Conservation (phyloP, 1,139 yeast genomes). For the Zygosaccharomyces sapae region DNA sequence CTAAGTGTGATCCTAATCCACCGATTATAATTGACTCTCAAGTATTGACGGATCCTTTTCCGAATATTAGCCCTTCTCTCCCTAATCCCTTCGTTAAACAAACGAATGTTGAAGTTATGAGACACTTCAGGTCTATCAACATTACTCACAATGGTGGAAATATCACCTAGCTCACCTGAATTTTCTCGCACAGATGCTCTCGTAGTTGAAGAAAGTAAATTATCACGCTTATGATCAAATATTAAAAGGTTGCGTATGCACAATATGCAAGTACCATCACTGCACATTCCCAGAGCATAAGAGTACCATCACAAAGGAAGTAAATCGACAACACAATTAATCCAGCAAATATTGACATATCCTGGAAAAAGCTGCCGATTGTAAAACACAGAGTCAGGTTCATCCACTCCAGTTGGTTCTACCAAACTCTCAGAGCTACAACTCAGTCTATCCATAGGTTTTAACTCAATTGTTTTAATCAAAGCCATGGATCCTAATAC, state of each 20-base stretch:
- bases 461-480: conserved; percentile 21
- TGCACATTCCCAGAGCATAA: conserved; percentile 27
- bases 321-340: conserved; percentile 20
- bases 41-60: conserved; percentile 22
- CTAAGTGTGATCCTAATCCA: conserved; percentile 28
- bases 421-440: not conserved
- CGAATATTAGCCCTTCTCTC: conserved; percentile 22
- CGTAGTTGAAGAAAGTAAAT: not conserved
- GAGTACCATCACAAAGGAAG: conserved; percentile 24
- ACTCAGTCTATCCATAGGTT: conserved; percentile 7
- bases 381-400: conserved; percentile 16
- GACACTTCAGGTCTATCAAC: conserved; percentile 4
- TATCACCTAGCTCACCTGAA: conserved; percentile 8
- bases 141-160: conserved; percentile 11
- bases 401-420: conserved; percentile 6
- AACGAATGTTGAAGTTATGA: conserved; percentile 15
- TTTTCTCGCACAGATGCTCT: not conserved
- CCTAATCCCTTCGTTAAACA: conserved; percentile 20
- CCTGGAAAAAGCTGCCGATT: conserved; percentile 25
- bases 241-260: conserved; percentile 18
- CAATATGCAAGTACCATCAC: conserved; percentile 23
- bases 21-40: conserved; percentile 27
- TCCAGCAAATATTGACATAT: conserved; percentile 22
- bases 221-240: conserved; percentile 7
- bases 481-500: conserved; percentile 31